Evolutionary conservation across 2,329 filamentous ascomycete species (phyloP).

Genomic region (Colletotrichum sp.): DNA sequence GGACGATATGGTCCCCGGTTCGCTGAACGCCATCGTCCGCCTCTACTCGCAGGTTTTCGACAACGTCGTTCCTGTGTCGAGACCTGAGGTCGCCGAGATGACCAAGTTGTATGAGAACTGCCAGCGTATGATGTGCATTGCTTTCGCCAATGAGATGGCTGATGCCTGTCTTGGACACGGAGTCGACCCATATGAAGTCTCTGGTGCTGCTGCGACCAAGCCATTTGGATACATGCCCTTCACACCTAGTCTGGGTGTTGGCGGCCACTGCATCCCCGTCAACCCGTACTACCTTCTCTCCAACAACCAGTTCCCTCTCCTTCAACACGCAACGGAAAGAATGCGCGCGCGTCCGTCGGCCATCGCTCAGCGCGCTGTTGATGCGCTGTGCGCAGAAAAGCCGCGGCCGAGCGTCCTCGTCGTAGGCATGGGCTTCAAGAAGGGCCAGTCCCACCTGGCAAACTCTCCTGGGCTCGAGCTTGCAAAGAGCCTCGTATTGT

Average conservation of each 20-base stretch:
- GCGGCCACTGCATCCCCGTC: conserved; percentile 61
- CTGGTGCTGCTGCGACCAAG: conserved; percentile 52
- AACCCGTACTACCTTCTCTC: conserved; percentile 59
- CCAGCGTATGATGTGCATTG: conserved; percentile 59
- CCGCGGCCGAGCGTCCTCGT: conserved; percentile 41
- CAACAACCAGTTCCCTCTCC: conserved; percentile 51
- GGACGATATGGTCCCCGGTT: conserved; percentile 48
- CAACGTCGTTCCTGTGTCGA: conserved; percentile 50
- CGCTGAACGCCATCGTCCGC: conserved; percentile 44
- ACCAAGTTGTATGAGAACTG: conserved; percentile 65
- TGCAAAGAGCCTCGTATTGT: conserved; percentile 38
- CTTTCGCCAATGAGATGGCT: conserved; percentile 62
- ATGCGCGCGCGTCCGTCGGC: conserved; percentile 47
- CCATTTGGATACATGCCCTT: conserved; percentile 58
- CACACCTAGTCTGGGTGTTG: conserved; percentile 53
- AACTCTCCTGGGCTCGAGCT: conserved; percentile 53
- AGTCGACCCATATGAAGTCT: conserved; percentile 58
- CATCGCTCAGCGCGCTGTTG: conserved; percentile 41
- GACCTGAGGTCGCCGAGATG: conserved; percentile 62
- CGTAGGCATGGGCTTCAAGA: conserved; percentile 56
- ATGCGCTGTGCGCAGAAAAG: conserved; percentile 27
- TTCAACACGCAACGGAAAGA: conserved; percentile 45
- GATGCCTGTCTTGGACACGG: conserved; percentile 50
- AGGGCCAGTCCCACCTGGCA: conserved; percentile 50
- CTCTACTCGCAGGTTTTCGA: conserved; percentile 55